Percentiles rank a stretch among this genome's conserved stretches.
phyloP scores from a whole-genome alignment of 495 filamentous ascomycete species.

The Penicillium verhagenii region DNA sequence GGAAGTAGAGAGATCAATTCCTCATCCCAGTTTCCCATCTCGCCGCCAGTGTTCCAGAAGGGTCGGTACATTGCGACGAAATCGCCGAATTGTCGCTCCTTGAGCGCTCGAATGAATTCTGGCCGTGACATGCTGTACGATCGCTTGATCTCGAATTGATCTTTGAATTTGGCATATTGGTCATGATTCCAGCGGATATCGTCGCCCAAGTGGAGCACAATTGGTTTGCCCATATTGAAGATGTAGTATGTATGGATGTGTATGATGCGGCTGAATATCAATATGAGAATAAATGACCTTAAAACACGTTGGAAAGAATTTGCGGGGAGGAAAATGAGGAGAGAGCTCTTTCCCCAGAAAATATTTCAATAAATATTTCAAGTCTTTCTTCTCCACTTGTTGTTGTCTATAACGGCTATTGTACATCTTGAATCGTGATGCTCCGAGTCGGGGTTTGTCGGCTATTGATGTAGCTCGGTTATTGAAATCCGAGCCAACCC shows the following conservation, averaged over 20 bases:
- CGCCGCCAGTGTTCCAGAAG: conserved; percentile 76
- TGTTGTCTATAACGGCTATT: conserved; percentile 8
- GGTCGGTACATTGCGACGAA: conserved; percentile 74
- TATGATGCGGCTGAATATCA: too few relatives aligned
- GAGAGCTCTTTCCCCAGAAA: neutral
- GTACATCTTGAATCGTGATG: neutral
- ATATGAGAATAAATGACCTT: too few relatives aligned
- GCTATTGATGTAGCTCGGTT: conserved; percentile 16
- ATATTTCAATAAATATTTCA: conserved; percentile 1
- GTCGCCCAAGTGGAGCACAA: conserved; percentile 68
- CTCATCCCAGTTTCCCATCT: conserved; percentile 75
- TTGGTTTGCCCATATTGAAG: conserved; percentile 30
- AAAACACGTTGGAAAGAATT: too few relatives aligned
- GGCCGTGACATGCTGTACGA: conserved; percentile 52
- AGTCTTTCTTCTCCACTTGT: neutral
- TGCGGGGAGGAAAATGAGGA: neutral
- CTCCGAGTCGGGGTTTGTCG: neutral
- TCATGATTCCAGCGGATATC: conserved; percentile 64
- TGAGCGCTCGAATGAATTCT: conserved; percentile 63
- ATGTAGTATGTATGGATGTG: neutral
- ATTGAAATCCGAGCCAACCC: conserved; percentile 15
- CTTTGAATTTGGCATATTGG: conserved; percentile 53
- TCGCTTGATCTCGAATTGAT: conserved; percentile 47
- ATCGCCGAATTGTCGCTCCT: conserved; percentile 64
- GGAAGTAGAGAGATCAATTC: conserved; percentile 69